Base-by-base conservation (phyloP, 2,329 filamentous ascomycete species). In the Gnomoniopsis smithogilvyi region DNA sequence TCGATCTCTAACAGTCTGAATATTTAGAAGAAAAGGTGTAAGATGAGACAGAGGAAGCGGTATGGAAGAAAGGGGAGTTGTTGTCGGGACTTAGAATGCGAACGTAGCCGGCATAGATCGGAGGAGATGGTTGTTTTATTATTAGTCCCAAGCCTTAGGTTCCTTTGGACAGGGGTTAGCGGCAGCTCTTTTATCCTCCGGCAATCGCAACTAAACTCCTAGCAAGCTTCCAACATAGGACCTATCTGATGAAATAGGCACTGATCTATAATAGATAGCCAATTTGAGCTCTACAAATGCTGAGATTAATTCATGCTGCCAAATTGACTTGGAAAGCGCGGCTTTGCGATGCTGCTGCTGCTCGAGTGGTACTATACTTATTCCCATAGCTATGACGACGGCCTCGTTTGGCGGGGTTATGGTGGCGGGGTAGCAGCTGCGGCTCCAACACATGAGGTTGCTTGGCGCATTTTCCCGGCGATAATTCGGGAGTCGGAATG, bases 41-140 rank as follows among this genome's bases (percentile, higher is more conserved):
- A 30, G 10, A 19, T 19, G 43, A 33, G 15, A 19, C 26, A 50
- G 59, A 14, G 43, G 21, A 34, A 43, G 68, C 26, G 64, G 59
- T 38, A 64, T 62, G 49, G 60, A 62, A 51, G 64, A 66, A 56
- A 65, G 64, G 4, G 68, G 67, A 51, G 63, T 17, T 36, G 54
- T 22, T 2, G 24, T 60, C 56, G 2, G 19, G 30, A 33, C n/a
- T 48, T 11, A 54, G 19, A 21, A 4, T 17, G 36, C 22, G 30
- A 14, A 11, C 38, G 41, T 3, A 15, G 21, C 52, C 52, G 52
- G 52, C 52, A 24, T 19, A 14, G 45, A 54, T 36, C 43, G 52
- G 52, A 54, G 51, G 22, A 3, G 36, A 15, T 41, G 8, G 14
- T 22, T 41, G 8, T 17, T 22, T 41, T 41, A 43, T 43, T 43